Percentiles rank a stretch among this genome's conserved stretches.
Evolutionary conservation across 371 early-diverging fungal species (phyloP).

Genomic region (Rhizomucor pusillus): DNA sequence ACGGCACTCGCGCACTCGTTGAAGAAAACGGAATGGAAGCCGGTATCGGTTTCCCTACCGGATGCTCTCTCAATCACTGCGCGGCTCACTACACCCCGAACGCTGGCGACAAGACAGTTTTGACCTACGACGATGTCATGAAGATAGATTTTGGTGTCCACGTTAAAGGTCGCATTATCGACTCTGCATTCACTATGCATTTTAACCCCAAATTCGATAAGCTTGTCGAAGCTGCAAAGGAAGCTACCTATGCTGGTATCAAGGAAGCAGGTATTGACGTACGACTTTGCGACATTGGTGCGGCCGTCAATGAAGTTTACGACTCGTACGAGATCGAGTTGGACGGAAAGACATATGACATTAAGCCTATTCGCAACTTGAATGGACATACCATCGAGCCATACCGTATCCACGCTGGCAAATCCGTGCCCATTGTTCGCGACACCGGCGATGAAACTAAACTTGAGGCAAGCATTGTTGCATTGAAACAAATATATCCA

Average conservation of each 20-base stretch:
- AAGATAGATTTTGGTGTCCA: conserved; percentile 99
- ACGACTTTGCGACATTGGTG: conserved; percentile 96
- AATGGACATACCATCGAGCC: conserved; percentile 98
- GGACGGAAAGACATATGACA: conserved; percentile 91
- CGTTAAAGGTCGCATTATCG: conserved; percentile 96
- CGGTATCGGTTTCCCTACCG: conserved; percentile 99
- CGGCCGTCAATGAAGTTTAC: conserved; percentile 96
- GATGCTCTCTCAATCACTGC: conserved; percentile 94
- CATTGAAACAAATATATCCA: not conserved
- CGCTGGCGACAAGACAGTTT: conserved; percentile 91
- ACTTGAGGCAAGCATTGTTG: conserved; percentile 69
- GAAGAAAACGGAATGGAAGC: conserved; percentile 90
- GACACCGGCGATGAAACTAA: conserved; percentile 88
- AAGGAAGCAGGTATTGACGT: conserved; percentile 97
- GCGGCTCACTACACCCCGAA: conserved; percentile 99
- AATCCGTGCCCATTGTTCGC: conserved; percentile 96
- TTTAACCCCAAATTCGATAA: conserved; percentile 94
- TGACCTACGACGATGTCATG: conserved; percentile 93
- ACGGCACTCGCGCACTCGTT: conserved; percentile 89
- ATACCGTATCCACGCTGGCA: conserved; percentile 97
- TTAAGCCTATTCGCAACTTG: conserved; percentile 96
- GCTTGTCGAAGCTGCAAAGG: conserved; percentile 91
- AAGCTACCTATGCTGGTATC: conserved; percentile 98
- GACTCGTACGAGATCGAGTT: conserved; percentile 98
- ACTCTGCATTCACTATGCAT: conserved; percentile 97